A percentile compares a stretch with the other conserved stretches of the same genome.
These are phyloP conservation scores for Pyrenopolyporus hunteri DNA, from an alignment of 495 filamentous ascomycete genomes.

Conservation along the genomic window DNA sequence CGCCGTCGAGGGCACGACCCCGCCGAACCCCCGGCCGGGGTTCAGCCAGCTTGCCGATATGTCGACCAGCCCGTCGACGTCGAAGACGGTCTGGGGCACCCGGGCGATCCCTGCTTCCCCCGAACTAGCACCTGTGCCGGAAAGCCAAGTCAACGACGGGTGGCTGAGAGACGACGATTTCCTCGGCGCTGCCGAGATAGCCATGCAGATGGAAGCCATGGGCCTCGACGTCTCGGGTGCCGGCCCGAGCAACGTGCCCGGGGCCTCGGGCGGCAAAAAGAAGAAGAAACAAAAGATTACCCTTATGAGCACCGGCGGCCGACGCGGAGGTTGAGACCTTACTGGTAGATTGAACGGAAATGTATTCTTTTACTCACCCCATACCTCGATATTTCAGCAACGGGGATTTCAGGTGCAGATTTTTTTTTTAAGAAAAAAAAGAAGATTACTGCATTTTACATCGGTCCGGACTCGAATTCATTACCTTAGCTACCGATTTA, in stretches of 20 bases:
- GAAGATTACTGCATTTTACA: background rate
- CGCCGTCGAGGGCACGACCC: slow-evolving; percentile 48
- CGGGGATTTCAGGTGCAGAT: background rate
- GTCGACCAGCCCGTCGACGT: slow-evolving; percentile 75
- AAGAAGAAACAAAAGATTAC: slow-evolving; percentile 96
- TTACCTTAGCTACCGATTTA: background rate
- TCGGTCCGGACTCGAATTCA: background rate
- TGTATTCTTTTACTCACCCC: background rate
- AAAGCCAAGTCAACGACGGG: slow-evolving; percentile 66
- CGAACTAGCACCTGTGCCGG: slow-evolving; percentile 50
- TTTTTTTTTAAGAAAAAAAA: slow-evolving; percentile 3
- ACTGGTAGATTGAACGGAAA: background rate
- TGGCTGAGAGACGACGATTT: slow-evolving; percentile 71
- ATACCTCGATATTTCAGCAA: background rate
- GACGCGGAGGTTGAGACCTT: slow-evolving; percentile 38
- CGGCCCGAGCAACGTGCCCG: slow-evolving; percentile 31
- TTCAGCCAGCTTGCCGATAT: slow-evolving; percentile 58
- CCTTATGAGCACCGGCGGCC: slow-evolving; percentile 78
- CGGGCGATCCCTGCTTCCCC: slow-evolving; percentile 62
- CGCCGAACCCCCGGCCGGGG: slow-evolving; percentile 46
- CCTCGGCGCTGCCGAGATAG: slow-evolving; percentile 47
- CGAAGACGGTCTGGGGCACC: slow-evolving; percentile 89
- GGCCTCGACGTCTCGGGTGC: slow-evolving; percentile 42
- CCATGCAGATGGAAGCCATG: slow-evolving; percentile 54
- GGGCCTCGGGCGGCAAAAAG: slow-evolving; percentile 63